Evolutionary conservation across 2,329 filamentous ascomycete species (phyloP), one percentile per base, ranked within the genome.

Genomic region (Pestalotiopsis sp.): DNA sequence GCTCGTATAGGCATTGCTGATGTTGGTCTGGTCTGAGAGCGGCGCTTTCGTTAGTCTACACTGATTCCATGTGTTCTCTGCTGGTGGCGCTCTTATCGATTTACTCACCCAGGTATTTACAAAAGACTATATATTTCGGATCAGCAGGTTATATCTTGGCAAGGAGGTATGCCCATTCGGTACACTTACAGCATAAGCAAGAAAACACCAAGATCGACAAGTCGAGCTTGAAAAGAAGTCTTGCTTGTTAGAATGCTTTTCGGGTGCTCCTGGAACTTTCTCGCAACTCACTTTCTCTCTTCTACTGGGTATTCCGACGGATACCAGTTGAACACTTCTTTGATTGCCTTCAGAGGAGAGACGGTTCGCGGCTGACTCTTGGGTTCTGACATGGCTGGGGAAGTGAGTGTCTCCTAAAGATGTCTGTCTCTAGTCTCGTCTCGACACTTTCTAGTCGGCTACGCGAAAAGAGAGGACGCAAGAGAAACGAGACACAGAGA

Each of bases 1-100:
- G 31, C 75, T 78, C 20, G 80, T 79, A 56, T 81, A 82, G 58
- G 80, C 80, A 71, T 80, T 79, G 69, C 74, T 79, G 63, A 78
- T 78, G 25, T 79, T 78, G 12, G 76, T 77, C 67, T 78, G 78
- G 36, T 78, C 77, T 23, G 27, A 23, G 11, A 36, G 13, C 20
- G 20, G 12, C 31, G 56, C 17, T 3, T 3, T 20, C 13, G 11
- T 23, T 25, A 49, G 4, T 17, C 27, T 20, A 2, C 6, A 17
- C 6, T 25, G 38, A 36, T n/a, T 17, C 7, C 31, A 58, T 20
- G 65, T 12, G 31, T 38, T 36, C 3, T n/a, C 17, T 3, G 4
- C 20, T 9, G 20, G 4, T n/a, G 20, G 9, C 17, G 17, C 6
- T 52, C 7, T n/a, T 23, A 31, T 36, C 23, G 12, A 3, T 36